Evolutionary conservation across 148 eudicot species (phyloP).

Genomic region (Amaranthus cruentus): DNA sequence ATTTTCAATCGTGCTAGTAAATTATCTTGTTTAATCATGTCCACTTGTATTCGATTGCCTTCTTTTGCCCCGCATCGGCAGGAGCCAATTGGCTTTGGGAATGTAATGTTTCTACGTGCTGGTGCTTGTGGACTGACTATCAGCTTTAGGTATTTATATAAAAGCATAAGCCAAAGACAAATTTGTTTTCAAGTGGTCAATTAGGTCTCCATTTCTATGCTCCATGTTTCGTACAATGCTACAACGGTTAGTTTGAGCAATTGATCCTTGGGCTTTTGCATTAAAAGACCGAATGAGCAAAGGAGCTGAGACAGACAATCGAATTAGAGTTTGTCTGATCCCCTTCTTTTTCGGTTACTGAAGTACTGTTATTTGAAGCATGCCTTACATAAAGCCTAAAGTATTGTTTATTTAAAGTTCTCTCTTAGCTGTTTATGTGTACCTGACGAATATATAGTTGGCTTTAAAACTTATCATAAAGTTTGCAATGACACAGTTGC

Average conservation of each 20-base stretch:
- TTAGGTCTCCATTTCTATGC: neutral
- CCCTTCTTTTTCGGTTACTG: neutral
- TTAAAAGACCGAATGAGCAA: neutral
- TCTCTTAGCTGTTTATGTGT: neutral
- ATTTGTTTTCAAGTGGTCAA: neutral
- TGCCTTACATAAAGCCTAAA: too few relatives aligned
- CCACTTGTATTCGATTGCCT: too few relatives aligned
- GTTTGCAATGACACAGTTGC: conserved; percentile 54
- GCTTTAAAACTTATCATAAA: conserved; percentile 19
- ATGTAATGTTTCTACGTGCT: too few relatives aligned
- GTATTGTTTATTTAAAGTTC: neutral
- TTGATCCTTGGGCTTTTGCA: neutral
- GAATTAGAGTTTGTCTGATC: neutral
- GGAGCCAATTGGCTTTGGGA: too few relatives aligned
- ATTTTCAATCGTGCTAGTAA: neutral
- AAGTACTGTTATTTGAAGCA: neutral
- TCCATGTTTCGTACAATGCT: neutral
- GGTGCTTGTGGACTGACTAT: too few relatives aligned
- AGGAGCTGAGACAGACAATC: neutral
- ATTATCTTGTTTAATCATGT: too few relatives aligned
- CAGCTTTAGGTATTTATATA: too few relatives aligned
- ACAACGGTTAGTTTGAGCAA: neutral
- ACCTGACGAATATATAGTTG: neutral
- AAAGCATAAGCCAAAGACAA: too few relatives aligned
- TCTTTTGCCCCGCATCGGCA: too few relatives aligned